Conservation (phyloP, 1,284 basidiomycete species). For the Cryptococcus sp. region DNA sequence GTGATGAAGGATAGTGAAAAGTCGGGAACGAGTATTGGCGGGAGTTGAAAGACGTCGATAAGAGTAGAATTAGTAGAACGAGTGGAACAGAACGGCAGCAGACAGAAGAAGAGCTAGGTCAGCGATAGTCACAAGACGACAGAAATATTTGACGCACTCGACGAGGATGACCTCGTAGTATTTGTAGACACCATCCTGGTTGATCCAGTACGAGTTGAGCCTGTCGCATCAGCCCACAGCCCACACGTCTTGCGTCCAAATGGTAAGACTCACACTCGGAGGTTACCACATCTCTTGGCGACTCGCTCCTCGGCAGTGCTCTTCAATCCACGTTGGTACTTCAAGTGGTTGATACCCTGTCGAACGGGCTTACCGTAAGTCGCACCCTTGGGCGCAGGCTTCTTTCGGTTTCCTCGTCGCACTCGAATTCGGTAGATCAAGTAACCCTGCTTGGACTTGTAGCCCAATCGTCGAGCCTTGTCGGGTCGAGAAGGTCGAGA, state of each 20-base stretch:
- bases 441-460: constrained; percentile 99
- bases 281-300: constrained; percentile 89
- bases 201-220: constrained; percentile 98
- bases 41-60: too few species aligned
- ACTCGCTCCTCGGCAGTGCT: constrained; percentile 98
- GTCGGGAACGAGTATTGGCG: too few species aligned
- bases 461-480: constrained; percentile 97
- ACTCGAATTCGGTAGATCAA: constrained; percentile 97
- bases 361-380: constrained; percentile 99
- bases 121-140: constrained; percentile 1
- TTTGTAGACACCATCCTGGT: constrained; percentile 99
- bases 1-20: neutral
- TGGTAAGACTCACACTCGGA: constrained; percentile 68
- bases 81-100: neutral
- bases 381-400: constrained; percentile 95
- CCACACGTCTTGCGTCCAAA: neutral
- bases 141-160: constrained; percentile 60
- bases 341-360: constrained; percentile 99
- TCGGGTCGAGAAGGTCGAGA: constrained; percentile 97
- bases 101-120: constrained; percentile 3
- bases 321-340: constrained; percentile 90
- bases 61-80: neutral
- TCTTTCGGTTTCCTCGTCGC: constrained; percentile 98
- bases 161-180: constrained; percentile 99
- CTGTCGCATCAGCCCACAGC: constrained; percentile 10